Evolutionary conservation across 202 grass and related monocot species (phyloP), one percentile per base, ranked within the genome.

Genomic region (Bolboschoenoplectus hybrid): DNA sequence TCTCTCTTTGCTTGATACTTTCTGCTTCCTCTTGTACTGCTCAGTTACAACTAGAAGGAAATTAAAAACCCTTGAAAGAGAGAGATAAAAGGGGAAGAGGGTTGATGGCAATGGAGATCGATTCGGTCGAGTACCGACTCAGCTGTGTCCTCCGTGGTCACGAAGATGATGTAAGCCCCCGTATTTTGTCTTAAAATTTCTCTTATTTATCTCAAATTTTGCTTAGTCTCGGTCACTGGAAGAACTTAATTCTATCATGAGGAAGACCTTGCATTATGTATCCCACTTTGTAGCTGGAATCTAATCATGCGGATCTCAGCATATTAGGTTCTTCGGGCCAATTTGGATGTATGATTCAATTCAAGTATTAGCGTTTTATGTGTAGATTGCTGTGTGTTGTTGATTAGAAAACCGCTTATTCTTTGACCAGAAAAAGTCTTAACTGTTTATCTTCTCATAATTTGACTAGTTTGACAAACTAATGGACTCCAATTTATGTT

Each of bases 91-190:
- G 60, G 68, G 43, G 43, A 68, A 55, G 10, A 16, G 7, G 14
- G 34, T 45, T 2, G 17, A 84, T 70, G 81, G 81, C 38, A 41
- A 87, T 90, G 88, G 62, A 74, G 60, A 32, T 85, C 53, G 85
- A 63, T 57, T 89, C 86, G 66, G 83, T 85, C 62, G 89, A 84
- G 60, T 95, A 92, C 87, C 91, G 85, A 55, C 93, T 98, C 62
- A 88, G 86, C 86, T 87, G 86, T 8, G 87, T 89, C 66, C 91
- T 95, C 73, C 90, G 85, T 32, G 91, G 83, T 32, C 95, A 98
- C 87, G 90, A 93, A 74, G 95, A 94, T 55, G 95, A 98, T 77
- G 95, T 98, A 93, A 92, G 88, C 36, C 32, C 32, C 49, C 87
- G 9, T 80, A 7, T 10, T 46, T 51, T 1, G 1, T 67, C 50